Percentiles rank a stretch among this genome's conserved stretches.
Conservation (phyloP, 2,329 filamentous ascomycete species). For the Fusarium pininemorale region DNA sequence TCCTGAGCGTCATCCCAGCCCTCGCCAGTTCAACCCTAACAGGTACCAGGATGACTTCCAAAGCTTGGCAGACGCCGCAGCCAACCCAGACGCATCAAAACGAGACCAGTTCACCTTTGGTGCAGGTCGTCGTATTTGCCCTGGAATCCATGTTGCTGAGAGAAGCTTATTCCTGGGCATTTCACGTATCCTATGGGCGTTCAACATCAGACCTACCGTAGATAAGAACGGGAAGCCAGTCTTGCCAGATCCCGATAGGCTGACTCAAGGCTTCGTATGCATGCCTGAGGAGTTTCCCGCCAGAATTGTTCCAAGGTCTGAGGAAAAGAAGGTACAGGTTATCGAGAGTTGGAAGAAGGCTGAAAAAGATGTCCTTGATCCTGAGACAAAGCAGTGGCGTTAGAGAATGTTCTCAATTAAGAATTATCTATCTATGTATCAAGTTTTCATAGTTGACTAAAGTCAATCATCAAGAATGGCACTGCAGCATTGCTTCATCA, state of each 20-base stretch:
- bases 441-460: not conserved
- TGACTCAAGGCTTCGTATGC: slow-evolving; percentile 11
- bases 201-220: not conserved
- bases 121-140: slow-evolving; percentile 25
- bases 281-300: slow-evolving; percentile 6
- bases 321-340: not conserved
- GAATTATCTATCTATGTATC: not conserved
- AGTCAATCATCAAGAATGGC: not conserved
- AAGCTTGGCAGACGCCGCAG: slow-evolving; percentile 16
- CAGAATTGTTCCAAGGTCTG: not conserved
- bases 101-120: slow-evolving; percentile 30
- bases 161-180: slow-evolving; percentile 24
- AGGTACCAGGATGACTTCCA: slow-evolving; percentile 35
- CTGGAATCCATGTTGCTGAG: slow-evolving; percentile 28
- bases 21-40: slow-evolving; percentile 47
- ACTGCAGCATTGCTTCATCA: slow-evolving; percentile 1
- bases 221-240: not conserved
- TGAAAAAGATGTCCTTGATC: not conserved
- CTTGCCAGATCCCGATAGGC: not conserved
- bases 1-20: slow-evolving; percentile 67
- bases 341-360: not conserved
- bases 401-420: not conserved
- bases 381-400: slow-evolving; percentile 1
- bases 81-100: slow-evolving; percentile 3
- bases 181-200: slow-evolving; percentile 18